phyloP scores from a whole-genome alignment of 1,284 basidiomycete genomes.

The Stygiomarasmius scandens region DNA sequence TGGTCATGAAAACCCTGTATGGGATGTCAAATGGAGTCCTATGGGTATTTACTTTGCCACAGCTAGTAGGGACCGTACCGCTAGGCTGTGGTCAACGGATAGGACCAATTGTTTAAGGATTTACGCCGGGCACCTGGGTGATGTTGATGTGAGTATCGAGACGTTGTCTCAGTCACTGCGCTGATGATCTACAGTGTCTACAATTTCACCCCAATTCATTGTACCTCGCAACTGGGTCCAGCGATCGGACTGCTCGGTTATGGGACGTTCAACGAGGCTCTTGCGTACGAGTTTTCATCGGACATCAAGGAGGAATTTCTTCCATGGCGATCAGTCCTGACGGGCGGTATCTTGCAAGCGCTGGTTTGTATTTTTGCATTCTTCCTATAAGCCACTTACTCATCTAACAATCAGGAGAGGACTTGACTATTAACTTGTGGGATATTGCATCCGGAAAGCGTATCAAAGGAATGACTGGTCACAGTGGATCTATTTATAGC shows the following conservation, averaged over 20 bases:
- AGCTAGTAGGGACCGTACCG: constrained; percentile 91
- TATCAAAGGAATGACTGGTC: constrained; percentile 97
- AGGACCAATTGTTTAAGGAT: constrained; percentile 85
- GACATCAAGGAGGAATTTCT: constrained; percentile 91
- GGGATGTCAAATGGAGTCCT: constrained; percentile 99
- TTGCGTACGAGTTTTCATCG: constrained; percentile 94
- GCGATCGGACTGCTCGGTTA: constrained; percentile 91
- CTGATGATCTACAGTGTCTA: constrained; percentile 69
- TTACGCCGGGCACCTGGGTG: constrained; percentile 95
- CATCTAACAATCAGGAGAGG: constrained; percentile 65
- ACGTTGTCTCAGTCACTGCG: constrained; percentile 4
- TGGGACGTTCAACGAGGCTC: constrained; percentile 99
- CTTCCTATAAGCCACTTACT: constrained; percentile 7
- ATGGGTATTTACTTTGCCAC: constrained; percentile 99
- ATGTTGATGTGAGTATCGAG: constrained; percentile 84
- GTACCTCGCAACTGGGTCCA: constrained; percentile 96
- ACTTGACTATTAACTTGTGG: constrained; percentile 94
- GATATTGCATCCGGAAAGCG: constrained; percentile 91
- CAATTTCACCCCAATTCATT: constrained; percentile 97
- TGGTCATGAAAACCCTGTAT: constrained; percentile 96
- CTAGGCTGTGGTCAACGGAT: constrained; percentile 96
- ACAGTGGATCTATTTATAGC: constrained; percentile 86
- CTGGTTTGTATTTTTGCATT: constrained; percentile 53
- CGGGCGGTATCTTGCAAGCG: constrained; percentile 91
- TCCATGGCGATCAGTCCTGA: constrained; percentile 91